Evolutionary conservation across 2,329 filamentous ascomycete species (phyloP), one percentile per base, ranked within the genome.

Genomic region (Thielaviopsis musarum): DNA sequence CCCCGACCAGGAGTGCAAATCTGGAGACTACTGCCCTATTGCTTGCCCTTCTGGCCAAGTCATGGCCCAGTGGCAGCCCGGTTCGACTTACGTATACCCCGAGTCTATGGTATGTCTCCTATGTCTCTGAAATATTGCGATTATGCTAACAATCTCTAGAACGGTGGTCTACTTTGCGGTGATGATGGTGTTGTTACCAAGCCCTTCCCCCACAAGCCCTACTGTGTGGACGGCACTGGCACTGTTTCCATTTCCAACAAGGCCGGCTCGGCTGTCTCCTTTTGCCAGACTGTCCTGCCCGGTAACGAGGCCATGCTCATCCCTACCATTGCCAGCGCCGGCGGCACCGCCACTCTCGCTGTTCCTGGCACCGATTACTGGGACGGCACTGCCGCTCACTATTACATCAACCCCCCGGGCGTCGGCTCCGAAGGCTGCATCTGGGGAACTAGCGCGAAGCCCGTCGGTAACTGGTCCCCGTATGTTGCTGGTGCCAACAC

Each of bases 221-320:
- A 87, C 71, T 91, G 87, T 69, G 79, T 85, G 56, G 74, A 82
- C 49, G 87, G 86, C 53, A 81, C 80, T 21, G 85, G 84, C 52
- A 68, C 81, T 7, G 77, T 91, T 58, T 73, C 75, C 60, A 86
- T 78, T 41, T 74, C 82, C 62, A 91, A 89, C 73, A 82, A 83
- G 65, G 80, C 78, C 63, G 77, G 79, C 52, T 72, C 74, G 41
- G 67, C 76, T 15, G 78, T 89, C 59, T 81, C 87, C 2, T 88
- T 87, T 71, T 91, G 87, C 70, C 87, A 91, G 71, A 91, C 87
- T 4, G 84, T 89, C 15, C 71, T 90, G 62, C 87, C 87, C 19
- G 87, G 87, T 56, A 85, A 88, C 66, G 87, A 91, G 72, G 84
- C 84, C 62, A 91, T 91, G 86, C 75, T 90, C 65, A 90, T 90